Evolutionary conservation across 306 rosid species (phyloP).

Genomic region (Medicago ruthenica): DNA sequence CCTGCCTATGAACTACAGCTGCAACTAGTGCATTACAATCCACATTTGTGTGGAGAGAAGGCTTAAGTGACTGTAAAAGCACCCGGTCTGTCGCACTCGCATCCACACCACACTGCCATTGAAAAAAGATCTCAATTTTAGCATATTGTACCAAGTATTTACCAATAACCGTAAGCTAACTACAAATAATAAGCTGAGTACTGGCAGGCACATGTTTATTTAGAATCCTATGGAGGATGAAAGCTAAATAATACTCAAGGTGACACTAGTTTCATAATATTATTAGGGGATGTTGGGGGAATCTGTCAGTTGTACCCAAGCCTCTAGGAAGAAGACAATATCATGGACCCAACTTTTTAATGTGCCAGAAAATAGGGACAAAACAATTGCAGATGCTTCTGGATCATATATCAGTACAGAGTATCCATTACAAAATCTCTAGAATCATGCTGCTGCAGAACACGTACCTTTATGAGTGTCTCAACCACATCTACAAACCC

Average conservation of each 20-base stretch:
- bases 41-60: constrained; percentile 82
- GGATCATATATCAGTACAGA: not conserved
- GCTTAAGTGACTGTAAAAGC: constrained; percentile 84
- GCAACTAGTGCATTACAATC: constrained; percentile 87
- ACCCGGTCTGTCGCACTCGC: constrained; percentile 67
- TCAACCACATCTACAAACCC: constrained; percentile 78
- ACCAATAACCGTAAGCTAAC: constrained; percentile 8
- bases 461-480: constrained; percentile 70
- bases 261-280: constrained; percentile 5
- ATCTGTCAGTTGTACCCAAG: constrained; percentile 21
- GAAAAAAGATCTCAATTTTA: constrained; percentile 30
- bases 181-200: not conserved
- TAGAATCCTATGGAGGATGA: not conserved
- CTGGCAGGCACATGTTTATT: constrained; percentile 1
- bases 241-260: not conserved
- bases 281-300: not conserved
- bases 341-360: not conserved
- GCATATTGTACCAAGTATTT: constrained; percentile 27
- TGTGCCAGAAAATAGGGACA: not conserved
- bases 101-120: constrained; percentile 83
- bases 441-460: constrained; percentile 30
- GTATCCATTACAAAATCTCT: not conserved
- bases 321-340: constrained; percentile 8
- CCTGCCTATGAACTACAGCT: constrained; percentile 89
- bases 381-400: constrained; percentile 11